These are phyloP conservation scores for Mortierella antarctica DNA, from an alignment of 192 early-diverging fungal genomes.

Conservation along the genomic window DNA sequence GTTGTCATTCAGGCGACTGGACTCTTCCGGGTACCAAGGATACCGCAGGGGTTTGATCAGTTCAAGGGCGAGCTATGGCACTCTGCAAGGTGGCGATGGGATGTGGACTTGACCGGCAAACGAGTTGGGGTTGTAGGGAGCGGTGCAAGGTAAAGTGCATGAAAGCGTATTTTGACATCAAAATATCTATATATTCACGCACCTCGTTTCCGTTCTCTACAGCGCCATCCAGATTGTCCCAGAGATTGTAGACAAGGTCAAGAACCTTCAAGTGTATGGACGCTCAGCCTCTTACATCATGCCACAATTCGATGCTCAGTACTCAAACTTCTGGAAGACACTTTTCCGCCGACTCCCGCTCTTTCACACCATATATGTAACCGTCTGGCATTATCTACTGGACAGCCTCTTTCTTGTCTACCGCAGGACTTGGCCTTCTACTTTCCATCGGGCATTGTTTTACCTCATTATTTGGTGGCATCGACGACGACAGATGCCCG, in stretches of 20 bases:
- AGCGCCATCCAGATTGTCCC: constrained; percentile 17
- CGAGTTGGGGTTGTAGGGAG: constrained; percentile 53
- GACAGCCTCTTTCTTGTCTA: constrained; percentile 5
- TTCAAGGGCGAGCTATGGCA: constrained; percentile 50
- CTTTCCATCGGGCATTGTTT: background rate
- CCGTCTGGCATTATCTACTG: constrained; percentile 1
- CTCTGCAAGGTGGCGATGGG: constrained; percentile 47
- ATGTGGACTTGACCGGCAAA: constrained; percentile 45
- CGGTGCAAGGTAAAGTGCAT: constrained; percentile 35
- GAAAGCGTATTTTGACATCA: background rate
- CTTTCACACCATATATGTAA: background rate
- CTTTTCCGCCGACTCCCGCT: background rate
- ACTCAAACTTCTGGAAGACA: constrained; percentile 2
- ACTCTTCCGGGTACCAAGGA: constrained; percentile 18
- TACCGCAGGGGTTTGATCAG: constrained; percentile 35
- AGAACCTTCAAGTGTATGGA: constrained; percentile 3
- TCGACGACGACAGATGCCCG: constrained; percentile 1
- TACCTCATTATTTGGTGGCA: background rate
- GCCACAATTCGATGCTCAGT: background rate
- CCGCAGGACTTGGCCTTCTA: background rate
- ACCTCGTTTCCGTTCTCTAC: background rate
- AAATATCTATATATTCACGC: background rate
- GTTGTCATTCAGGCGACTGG: constrained; percentile 51
- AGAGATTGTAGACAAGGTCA: background rate
- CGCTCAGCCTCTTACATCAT: constrained; percentile 2